Base-by-base conservation (phyloP, 805 yeast genomes). In the Monosporozyma solicola region DNA sequence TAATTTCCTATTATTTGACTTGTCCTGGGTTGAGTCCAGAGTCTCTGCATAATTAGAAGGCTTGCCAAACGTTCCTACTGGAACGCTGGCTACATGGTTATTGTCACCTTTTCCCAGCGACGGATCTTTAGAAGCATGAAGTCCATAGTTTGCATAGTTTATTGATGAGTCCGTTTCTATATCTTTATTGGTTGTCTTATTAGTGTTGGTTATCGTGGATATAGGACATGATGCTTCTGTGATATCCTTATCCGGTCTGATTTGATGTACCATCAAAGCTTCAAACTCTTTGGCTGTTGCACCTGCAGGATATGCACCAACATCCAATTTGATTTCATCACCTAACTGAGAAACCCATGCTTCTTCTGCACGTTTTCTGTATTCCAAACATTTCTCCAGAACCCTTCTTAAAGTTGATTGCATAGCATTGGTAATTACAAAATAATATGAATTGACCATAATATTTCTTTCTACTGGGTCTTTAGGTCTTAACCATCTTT, bases 361-460 rank as follows among this genome's bases (percentile, higher is more conserved):
- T 15, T 43, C 52, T 41, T 59, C 62, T 2, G 60, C 58, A 10
- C 41, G 52, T 20, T 57, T 52, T 45, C 61, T 54, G 32, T 55
- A 54, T 31, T 56, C 58, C 32, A 59, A 33, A 2, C 54, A 59
- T n/a, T 54, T 58, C n/a, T 56, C 53, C 6, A 57, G 24, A 9
- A 59, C 57, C 15, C 53, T 53, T 33, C 57, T 51, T 22, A 50
- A 48, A 3, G 57, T 53, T 31, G 32, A 43, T 20, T 51, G 56
- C 54, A 57, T 53, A 7, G 59, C 57, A 39, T 48, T 37, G 7
- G 51, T 31, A 20, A 54, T 41, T 7, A 51, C 55, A 22, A 56
- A 55, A 16, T 27, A 13, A 11, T 45, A 47, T 16, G 54, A 55
- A 10, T 54, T 54, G n/a, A 43, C 27, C 48, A 51, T n/a, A 9